Conservation (phyloP, 2,329 filamentous ascomycete species). For the Gaeumannomyces sp. region DNA sequence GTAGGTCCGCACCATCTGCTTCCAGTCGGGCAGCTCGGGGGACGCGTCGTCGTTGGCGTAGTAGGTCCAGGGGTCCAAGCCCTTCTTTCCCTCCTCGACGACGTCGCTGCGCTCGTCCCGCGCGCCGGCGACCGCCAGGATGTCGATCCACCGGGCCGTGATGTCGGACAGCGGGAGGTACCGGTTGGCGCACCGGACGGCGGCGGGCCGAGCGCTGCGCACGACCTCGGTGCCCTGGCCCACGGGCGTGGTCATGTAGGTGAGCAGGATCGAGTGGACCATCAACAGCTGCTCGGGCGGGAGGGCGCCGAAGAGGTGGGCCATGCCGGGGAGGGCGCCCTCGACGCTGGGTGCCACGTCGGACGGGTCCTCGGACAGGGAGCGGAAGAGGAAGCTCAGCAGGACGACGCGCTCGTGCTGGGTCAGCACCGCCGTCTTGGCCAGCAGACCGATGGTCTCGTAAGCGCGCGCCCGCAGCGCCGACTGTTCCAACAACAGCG, state of each 20-base stretch:
- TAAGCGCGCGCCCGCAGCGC: constrained; percentile 75
- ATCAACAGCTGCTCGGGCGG: constrained; percentile 23
- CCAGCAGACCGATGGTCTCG: constrained; percentile 81
- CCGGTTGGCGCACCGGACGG: constrained; percentile 83
- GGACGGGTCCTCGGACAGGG: constrained; percentile 72
- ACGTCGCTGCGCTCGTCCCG: constrained; percentile 71
- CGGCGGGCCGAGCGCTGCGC: constrained; percentile 74
- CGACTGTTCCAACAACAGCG: constrained; percentile 45
- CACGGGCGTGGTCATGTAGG: constrained; percentile 53
- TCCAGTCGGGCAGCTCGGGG: constrained; percentile 43
- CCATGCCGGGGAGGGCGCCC: constrained; percentile 74
- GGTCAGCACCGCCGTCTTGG: constrained; percentile 50
- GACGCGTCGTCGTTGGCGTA: constrained; percentile 38
- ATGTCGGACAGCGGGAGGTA: constrained; percentile 77
- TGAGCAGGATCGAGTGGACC: constrained; percentile 53
- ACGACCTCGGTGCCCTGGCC: constrained; percentile 42
- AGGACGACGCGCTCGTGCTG: constrained; percentile 37
- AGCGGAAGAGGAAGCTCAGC: constrained; percentile 73
- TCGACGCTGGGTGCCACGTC: constrained; percentile 84
- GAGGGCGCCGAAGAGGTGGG: constrained; percentile 32
- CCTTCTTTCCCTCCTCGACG: constrained; percentile 81
- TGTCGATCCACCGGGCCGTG: constrained; percentile 78
- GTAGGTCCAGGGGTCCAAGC: constrained; percentile 63
- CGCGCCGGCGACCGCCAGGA: constrained; percentile 68
- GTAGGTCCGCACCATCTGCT: constrained; percentile 41